Conservation (phyloP, 1,284 basidiomycete species). For the Papiliotrema fonsecae region DNA sequence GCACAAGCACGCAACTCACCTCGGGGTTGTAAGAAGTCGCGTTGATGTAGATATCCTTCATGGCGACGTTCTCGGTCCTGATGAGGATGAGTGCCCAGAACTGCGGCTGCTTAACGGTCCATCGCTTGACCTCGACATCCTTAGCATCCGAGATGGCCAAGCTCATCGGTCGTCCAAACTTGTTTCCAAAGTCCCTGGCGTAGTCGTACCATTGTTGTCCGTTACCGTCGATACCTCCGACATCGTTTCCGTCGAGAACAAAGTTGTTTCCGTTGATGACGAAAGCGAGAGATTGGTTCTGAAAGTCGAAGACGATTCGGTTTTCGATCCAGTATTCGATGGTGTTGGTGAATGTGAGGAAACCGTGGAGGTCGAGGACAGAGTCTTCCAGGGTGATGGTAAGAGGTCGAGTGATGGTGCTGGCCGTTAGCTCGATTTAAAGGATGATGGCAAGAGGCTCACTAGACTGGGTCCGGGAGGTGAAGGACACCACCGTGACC, state of each 20-base stretch:
- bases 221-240: conserved; percentile 60
- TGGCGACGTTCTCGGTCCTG: conserved; percentile 51
- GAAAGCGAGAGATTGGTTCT: conserved; percentile 63
- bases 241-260: conserved; percentile 56
- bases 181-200: conserved; percentile 47
- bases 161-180: conserved; percentile 57
- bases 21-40: conserved; percentile 57
- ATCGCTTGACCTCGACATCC: conserved; percentile 53
- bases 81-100: conserved; percentile 62
- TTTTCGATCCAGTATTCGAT: conserved; percentile 59
- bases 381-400: conserved; percentile 50
- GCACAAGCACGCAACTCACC: conserved; percentile 16
- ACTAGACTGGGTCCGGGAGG: conserved; percentile 20
- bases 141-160: conserved; percentile 55
- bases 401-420: conserved; percentile 6
- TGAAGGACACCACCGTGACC: conserved; percentile 53
- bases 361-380: conserved; percentile 55
- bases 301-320: conserved; percentile 54
- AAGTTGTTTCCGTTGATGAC: conserved; percentile 59
- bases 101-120: conserved; percentile 57
- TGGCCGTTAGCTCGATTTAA: not conserved
- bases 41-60: conserved; percentile 54
- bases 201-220: conserved; percentile 57
- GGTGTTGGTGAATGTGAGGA: conserved; percentile 57
- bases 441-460: too few species aligned